Percentiles rank a stretch among this genome's conserved stretches.
Evolutionary conservation across 495 filamentous ascomycete species (phyloP).

Genomic region (Lasiosphaeria hispida): DNA sequence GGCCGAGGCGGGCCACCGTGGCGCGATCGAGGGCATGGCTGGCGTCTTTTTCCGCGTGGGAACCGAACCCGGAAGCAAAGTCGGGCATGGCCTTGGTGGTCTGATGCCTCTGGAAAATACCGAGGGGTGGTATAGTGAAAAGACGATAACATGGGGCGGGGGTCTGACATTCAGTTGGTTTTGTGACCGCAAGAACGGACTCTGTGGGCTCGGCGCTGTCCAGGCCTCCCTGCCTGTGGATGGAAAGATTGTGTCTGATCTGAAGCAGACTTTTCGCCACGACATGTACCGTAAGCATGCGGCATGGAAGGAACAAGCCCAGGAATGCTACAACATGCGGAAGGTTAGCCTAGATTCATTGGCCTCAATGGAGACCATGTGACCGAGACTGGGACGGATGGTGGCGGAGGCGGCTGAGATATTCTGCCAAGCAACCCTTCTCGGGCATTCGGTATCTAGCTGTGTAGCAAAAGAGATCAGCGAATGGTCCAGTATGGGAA

Average conservation of each 20-base stretch:
- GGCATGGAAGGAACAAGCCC: conserved; percentile 25
- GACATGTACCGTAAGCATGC: conserved; percentile 41
- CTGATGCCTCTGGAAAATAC: conserved; percentile 24
- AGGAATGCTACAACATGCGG: background rate
- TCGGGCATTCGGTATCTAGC: too few relatives aligned
- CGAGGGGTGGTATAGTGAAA: conserved; percentile 22
- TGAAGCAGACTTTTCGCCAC: conserved; percentile 46
- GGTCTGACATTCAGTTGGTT: conserved; percentile 35
- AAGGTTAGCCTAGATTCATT: too few relatives aligned
- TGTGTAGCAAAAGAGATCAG: too few relatives aligned
- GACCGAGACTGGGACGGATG: too few relatives aligned
- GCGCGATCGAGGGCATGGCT: conserved; percentile 7
- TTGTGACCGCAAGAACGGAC: conserved; percentile 45
- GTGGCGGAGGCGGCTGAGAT: too few relatives aligned
- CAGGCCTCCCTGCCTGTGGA: conserved; percentile 41
- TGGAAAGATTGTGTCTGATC: conserved; percentile 14
- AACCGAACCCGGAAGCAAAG: background rate
- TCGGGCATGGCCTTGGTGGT: conserved; percentile 24
- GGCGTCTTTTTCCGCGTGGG: conserved; percentile 31
- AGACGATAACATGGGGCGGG: conserved; percentile 29
- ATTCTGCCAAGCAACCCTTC: too few relatives aligned
- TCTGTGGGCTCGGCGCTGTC: conserved; percentile 44
- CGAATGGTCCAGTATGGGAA: too few relatives aligned
- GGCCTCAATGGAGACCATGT: too few relatives aligned
- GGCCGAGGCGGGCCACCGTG: conserved; percentile 11